A percentile compares a stretch with the other conserved stretches of the same genome.
These are phyloP conservation scores for Pseudocercospora crystallina DNA, from an alignment of 2,329 filamentous ascomycete species.

Conservation along the genomic window DNA sequence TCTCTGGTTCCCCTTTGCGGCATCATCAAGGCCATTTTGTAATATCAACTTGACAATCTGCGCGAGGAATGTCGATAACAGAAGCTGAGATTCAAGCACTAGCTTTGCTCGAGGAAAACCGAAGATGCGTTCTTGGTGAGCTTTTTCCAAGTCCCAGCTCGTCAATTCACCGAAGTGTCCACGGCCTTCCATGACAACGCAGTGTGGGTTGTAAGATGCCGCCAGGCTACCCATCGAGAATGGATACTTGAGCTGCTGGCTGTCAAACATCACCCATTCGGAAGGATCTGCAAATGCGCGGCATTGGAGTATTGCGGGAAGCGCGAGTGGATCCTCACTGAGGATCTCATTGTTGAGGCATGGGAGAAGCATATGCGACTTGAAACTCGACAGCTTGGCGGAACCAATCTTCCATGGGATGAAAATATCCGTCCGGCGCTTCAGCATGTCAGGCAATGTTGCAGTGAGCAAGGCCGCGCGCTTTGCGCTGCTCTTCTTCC, in stretches of 20 bases:
- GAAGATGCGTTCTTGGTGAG: constrained; percentile 15
- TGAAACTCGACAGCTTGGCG: too few relatives aligned
- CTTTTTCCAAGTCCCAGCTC: constrained; percentile 8
- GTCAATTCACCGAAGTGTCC: constrained; percentile 10
- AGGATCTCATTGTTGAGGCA: constrained; percentile 19
- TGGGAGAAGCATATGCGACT: constrained; percentile 15
- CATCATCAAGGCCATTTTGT: background rate
- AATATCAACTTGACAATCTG: background rate
- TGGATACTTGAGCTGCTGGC: background rate
- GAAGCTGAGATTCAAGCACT: constrained; percentile 2
- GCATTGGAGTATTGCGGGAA: constrained; percentile 17
- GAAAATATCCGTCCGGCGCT: background rate
- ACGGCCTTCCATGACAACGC: constrained; percentile 13
- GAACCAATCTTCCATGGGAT: background rate
- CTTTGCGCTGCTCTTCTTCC: constrained; percentile 4
- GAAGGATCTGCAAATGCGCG: constrained; percentile 5
- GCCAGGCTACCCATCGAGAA: constrained; percentile 3
- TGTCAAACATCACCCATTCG: constrained; percentile 16
- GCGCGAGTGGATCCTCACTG: constrained; percentile 12
- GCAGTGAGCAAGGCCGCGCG: constrained; percentile 3
- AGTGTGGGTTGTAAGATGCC: constrained; percentile 15
- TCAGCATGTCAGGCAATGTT: constrained; percentile 6
- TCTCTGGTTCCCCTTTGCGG: background rate
- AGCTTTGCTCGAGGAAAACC: constrained; percentile 15
- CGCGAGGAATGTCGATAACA: background rate